phyloP scores from a whole-genome alignment of 306 rosid species.

The Crataegus laevigata region DNA sequence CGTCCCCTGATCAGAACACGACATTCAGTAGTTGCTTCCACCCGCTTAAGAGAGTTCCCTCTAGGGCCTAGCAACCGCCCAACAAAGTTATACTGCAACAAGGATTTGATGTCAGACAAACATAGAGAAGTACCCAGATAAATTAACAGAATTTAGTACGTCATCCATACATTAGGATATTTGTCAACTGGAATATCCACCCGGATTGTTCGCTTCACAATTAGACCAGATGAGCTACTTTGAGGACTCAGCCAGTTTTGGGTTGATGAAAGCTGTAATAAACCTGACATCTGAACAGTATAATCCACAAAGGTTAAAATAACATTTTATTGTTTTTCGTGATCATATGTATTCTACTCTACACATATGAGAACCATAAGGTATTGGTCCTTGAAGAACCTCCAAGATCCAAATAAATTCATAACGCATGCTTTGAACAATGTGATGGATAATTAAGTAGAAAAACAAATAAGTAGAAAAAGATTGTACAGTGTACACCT shows the following conservation, averaged over 20 bases:
- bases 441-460: neutral
- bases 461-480: neutral
- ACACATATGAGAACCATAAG: conserved; percentile 6
- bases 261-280: conserved; percentile 61
- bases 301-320: conserved; percentile 27
- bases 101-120: conserved; percentile 24
- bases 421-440: neutral
- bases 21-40: conserved; percentile 87
- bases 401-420: neutral
- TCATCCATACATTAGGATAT: conserved; percentile 61
- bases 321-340: neutral
- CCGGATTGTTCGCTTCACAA: conserved; percentile 83
- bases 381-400: conserved; percentile 3
- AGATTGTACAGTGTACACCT: neutral
- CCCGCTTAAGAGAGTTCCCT: conserved; percentile 97
- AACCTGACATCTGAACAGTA: conserved; percentile 68
- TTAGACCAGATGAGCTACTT: conserved; percentile 74
- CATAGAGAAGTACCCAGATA: neutral
- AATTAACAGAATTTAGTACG: neutral
- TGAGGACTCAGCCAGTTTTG: conserved; percentile 76
- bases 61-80: conserved; percentile 98
- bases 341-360: neutral
- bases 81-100: conserved; percentile 84
- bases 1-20: conserved; percentile 98
- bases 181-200: conserved; percentile 87